Base-by-base conservation (phyloP, 2,329 filamentous ascomycete genomes). In the Exophiala spinifera region DNA sequence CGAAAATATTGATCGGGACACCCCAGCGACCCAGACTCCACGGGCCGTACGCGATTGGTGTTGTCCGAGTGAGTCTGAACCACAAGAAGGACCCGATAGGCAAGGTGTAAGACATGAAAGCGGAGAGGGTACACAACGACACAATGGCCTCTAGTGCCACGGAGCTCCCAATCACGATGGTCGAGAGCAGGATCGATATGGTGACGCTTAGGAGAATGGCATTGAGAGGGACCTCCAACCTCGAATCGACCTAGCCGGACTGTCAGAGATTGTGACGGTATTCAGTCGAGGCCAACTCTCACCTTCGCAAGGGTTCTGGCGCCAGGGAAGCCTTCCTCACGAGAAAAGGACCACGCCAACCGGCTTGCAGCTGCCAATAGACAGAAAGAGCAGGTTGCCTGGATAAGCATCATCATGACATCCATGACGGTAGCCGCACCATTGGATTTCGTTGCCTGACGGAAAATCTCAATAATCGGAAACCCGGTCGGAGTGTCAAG, bases 381-480 rank as follows among this genome's bases (percentile, higher is more conserved):
- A 13, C 59, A 56, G 42, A 45, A 45, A 2, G 42, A 23, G 10
- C 20, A 45, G 20, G 46, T 25, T 6, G 19, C 45, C 15, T 69
- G 58, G 7, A 68, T 58, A 7, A 69, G 60, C 23, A 68, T 51
- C 14, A 71, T 57, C 4, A 64, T 63, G 7, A 63, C 62, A 19
- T 39, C 45, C 68, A 82, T 75, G 10, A 72, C 70, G 4, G 73
- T 75, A 1, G 77, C 74, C 2, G 73, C 74, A 0, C 67, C 68
- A 2, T 66, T 61, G 7, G 72, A 76, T n/a, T 65, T 61, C 1
- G 75, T 77, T 7, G 74, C 75, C 52, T 76, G 64, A 46, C 68
- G 66, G 51, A 83, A 79, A 25, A 79, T 75, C 37, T 79, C 72
- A 62, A 77, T 72, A 62, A 79, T 73, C 4, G 79, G 74, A 44